Base-by-base conservation (phyloP, 176 grass and related monocot species). In the Avena insularis region DNA sequence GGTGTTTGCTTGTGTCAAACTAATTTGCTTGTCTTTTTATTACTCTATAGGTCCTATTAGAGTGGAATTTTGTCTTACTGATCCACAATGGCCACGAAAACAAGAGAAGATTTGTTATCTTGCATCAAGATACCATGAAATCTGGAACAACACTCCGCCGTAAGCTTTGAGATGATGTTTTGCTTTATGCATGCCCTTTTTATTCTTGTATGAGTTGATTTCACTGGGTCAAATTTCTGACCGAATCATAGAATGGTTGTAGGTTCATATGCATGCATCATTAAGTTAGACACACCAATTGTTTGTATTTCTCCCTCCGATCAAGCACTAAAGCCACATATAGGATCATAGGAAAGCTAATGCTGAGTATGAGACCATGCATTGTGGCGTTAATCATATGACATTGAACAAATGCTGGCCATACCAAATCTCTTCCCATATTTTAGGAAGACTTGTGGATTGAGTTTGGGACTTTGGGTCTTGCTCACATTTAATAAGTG, bases 71-170 rank as follows among this genome's bases (percentile, higher is more conserved):
- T 82, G 35, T 85, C 51, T 93, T 51, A 81, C 51, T 63, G 97
- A 99, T 85, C 25, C 58, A 16, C 77, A 90, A n/a, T 96, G 92
- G 91, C 86, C 93, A 82, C 82, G 57, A 79, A 96, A 87, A 86
- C 88, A 96, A 71, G 69, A 99, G 38, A 90, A 85, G 71, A 96
- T 99, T 65, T 94, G 80, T 77, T 85, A 89, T 90, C 89, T 99
- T 53, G 82, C 89, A 46, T 76, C 78, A 87, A 93, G 90, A 91
- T 99, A 99, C 85, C 62, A 55, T 79, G 92, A 96, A 86, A 91
- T 96, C 87, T 99, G 97, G 97, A 90, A 87, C 63, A 68, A 54
- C 36, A 63, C 80, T 81, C 68, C 90, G 59, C 48, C 33, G 97
- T 99, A 96, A 94, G 94, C 63, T 91, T 36, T 35, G 16, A 55